Evolutionary conservation across 2,329 filamentous ascomycete species (phyloP), one percentile per base, ranked within the genome.

Genomic region (Colletotrichum siamense): DNA sequence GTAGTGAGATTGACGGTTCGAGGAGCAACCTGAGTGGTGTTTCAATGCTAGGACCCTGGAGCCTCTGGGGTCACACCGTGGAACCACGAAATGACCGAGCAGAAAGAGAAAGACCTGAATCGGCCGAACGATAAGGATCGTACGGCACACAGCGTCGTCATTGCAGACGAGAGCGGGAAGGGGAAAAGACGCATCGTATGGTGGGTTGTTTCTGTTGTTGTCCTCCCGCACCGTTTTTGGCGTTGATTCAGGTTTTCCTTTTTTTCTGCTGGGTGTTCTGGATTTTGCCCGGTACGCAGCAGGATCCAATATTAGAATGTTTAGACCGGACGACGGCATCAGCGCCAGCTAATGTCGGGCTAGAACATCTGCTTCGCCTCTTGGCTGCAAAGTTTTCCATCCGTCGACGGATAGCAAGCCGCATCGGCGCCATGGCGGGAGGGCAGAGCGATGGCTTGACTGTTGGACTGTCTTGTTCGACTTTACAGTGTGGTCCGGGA

Each of bases 41-140:
- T 73, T 76, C 63, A 24, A 39, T 55, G 55, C 26, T 16, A 57
- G 63, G 55, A 32, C 57, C 63, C 32, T 9, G 71, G 61, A 36
- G 39, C n/a, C 16, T 44, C 39, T 34, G 55, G 63, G 69, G 55
- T 30, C 36, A 65, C 70, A 65, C 57, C 24, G 59, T 73, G 73
- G 57, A 74, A 76, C 74, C 34, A 64, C 22, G 22, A 69, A 73
- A 76, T 76, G 70, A 69, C 70, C 64, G 49, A 74, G 59, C 59
- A 61, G 32, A 52, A 73, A 34, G 52, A 70, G 13, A 69, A 32
- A 18, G 22, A 68, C 73, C 49, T 76, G 57, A 65, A 69, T 69
- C 74, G 70, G 34, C 70, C 70, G 49, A 76, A 52, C 44, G 44
- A 73, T 52, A 30, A 65, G 32, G 30, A 65, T 13, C n/a, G n/a